Base-by-base conservation (phyloP, 1,284 basidiomycete species). In the Thelephora terrestris region DNA sequence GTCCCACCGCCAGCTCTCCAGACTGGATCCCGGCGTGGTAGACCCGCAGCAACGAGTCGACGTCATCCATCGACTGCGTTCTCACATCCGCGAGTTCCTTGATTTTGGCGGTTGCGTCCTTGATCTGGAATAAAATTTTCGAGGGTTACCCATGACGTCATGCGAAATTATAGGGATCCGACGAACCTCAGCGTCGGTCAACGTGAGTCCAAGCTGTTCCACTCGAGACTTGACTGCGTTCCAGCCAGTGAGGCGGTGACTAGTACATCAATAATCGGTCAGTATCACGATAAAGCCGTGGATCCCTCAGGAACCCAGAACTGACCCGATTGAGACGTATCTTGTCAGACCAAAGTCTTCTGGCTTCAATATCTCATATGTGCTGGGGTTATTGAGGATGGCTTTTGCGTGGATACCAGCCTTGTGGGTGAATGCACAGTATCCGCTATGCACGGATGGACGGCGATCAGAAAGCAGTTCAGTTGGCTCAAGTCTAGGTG, bases 401-500 rank as follows among this genome's bases (percentile, higher is more conserved):
- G 96, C 96, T 79, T 99, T 99, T 72, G 96, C 96, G 69, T 99
- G 96, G 58, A 99, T 99, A 68, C 96, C 96, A 27, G 96, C 96
- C 84, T 99, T 99, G 85, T 99, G 96, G 23, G 96, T 99, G 74
- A 99, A 99, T 17, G 96, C 96, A 65, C 96, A 99, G 73, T 98
- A 99, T 25, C 96, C 96, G 49, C 85, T 87, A 53, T 5, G 48
- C n/a, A 32, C 32, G 47, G 39, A 48, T 50, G 38, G 14, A 42
- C 10, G 12, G 12, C 25, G 20, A 21, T 12, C 39, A 42, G 25
- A 6, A 14, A 32, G 20, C 39, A 43, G 7, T 23, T 27, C 20
- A 43, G 29, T 35, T 40, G 6, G n/a, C 21, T 35, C 35, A 25
- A 4, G n/a, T 16, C 25, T 14, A 16, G 21, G 21, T 27, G 17